Conservation (phyloP, 2,329 filamentous ascomycete species). For the Sporothrix curviconia region DNA sequence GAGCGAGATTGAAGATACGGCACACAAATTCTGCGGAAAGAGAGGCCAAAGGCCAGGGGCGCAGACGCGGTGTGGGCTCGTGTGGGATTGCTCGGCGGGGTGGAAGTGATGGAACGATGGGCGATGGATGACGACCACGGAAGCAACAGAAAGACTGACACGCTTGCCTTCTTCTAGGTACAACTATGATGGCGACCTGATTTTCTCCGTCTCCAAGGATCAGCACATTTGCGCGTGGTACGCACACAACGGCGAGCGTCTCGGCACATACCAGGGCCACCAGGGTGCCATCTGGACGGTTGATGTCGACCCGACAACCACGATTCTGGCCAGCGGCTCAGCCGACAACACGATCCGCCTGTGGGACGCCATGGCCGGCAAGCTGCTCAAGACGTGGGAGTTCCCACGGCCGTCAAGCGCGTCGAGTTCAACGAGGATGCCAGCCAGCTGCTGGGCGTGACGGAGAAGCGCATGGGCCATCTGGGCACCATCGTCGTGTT, state of each 20-base stretch:
- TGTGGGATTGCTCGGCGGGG: neutral
- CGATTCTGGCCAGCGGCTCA: slow-evolving; percentile 87
- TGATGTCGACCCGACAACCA: slow-evolving; percentile 87
- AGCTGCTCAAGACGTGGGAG: slow-evolving; percentile 94
- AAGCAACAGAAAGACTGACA: neutral
- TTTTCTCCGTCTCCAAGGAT: slow-evolving; percentile 25
- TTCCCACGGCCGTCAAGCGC: slow-evolving; percentile 96
- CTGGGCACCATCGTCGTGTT: slow-evolving; percentile 89
- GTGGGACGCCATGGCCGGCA: slow-evolving; percentile 92
- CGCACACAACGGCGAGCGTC: slow-evolving; percentile 93
- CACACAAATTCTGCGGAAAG: neutral
- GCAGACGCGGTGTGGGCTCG: neutral
- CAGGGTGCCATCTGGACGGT: slow-evolving; percentile 98
- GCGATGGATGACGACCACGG: too few relatives aligned
- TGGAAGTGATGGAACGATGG: neutral
- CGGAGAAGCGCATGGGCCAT: slow-evolving; percentile 97
- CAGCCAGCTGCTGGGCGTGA: slow-evolving; percentile 82
- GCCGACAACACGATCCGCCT: slow-evolving; percentile 97
- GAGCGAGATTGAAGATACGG: slow-evolving; percentile 7
- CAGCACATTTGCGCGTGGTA: slow-evolving; percentile 88
- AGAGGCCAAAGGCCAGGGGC: neutral
- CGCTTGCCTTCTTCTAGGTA: slow-evolving; percentile 47
- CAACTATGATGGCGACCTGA: slow-evolving; percentile 82
- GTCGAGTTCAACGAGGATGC: slow-evolving; percentile 97
- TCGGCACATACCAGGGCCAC: slow-evolving; percentile 95